Conservation (phyloP, 257 asterid genomes). For the Rubia yunnanensis region DNA sequence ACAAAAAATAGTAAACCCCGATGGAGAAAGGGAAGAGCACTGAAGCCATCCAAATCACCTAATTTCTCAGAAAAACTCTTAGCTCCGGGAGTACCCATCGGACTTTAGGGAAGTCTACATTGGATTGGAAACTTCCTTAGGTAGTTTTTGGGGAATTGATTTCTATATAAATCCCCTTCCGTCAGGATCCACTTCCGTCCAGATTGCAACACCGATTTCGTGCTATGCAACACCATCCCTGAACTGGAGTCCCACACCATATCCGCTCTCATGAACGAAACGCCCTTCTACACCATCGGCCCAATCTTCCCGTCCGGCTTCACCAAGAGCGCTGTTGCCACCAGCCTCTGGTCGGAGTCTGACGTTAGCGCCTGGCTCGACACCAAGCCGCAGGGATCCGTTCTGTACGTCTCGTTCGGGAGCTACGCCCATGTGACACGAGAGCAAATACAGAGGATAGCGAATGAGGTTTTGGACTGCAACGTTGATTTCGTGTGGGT, state of each 20-base stretch:
- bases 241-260: constrained; percentile 30
- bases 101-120: too few relatives aligned
- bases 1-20: too few relatives aligned
- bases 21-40: too few relatives aligned
- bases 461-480: constrained; percentile 26
- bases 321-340: constrained; percentile 19
- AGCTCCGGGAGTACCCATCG: too few relatives aligned
- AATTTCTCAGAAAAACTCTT: too few relatives aligned
- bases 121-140: too few relatives aligned
- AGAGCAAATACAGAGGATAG: constrained; percentile 26
- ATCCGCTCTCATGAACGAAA: constrained; percentile 15
- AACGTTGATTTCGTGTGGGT: constrained; percentile 31
- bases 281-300: constrained; percentile 22
- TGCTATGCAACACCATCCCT: constrained; percentile 31
- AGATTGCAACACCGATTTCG: too few relatives aligned
- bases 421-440: constrained; percentile 33
- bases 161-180: too few relatives aligned
- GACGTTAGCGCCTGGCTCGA: constrained; percentile 34
- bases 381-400: constrained; percentile 26
- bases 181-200: too few relatives aligned
- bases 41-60: too few relatives aligned
- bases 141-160: too few relatives aligned
- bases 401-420: constrained; percentile 38
- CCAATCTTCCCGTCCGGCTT: too few relatives aligned
- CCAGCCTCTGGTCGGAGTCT: constrained; percentile 41